Evolutionary conservation across 2,329 filamentous ascomycete genomes (phyloP).

Genomic region (Periconia digitata): DNA sequence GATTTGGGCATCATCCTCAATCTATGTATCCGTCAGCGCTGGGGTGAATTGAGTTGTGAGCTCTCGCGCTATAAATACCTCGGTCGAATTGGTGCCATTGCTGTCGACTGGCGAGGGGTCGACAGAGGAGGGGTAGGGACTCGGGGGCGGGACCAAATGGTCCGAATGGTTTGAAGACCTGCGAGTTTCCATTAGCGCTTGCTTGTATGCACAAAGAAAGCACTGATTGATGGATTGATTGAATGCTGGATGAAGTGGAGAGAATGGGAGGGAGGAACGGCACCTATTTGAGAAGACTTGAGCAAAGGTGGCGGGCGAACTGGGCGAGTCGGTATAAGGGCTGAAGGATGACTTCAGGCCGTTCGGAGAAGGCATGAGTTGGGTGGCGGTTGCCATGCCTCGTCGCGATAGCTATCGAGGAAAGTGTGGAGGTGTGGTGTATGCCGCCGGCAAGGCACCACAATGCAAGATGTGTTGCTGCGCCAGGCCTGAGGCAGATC

Average conservation of each 20-base stretch:
- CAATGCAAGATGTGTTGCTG: slow-evolving; percentile 9
- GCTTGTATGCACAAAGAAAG: background rate
- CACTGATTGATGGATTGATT: slow-evolving; percentile 2
- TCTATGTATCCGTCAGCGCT: slow-evolving; percentile 44
- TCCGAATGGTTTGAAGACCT: slow-evolving; percentile 50
- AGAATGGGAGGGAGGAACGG: slow-evolving; percentile 44
- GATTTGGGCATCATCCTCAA: slow-evolving; percentile 76
- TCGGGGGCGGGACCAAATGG: slow-evolving; percentile 51
- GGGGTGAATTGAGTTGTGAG: background rate
- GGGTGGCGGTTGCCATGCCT: slow-evolving; percentile 44
- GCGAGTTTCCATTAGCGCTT: slow-evolving; percentile 32
- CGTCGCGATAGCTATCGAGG: background rate
- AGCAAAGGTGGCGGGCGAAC: slow-evolving; percentile 50
- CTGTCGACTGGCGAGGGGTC: slow-evolving; percentile 85
- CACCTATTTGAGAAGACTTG: slow-evolving; percentile 47
- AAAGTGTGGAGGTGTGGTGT: background rate
- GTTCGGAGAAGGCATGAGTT: slow-evolving; percentile 49
- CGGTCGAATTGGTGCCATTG: slow-evolving; percentile 78
- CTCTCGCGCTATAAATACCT: slow-evolving; percentile 43
- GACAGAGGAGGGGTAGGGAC: slow-evolving; percentile 64
- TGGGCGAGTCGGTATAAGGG: slow-evolving; percentile 55
- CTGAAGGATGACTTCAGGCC: slow-evolving; percentile 50
- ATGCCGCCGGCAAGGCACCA: slow-evolving; percentile 16
- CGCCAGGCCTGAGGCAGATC: slow-evolving; percentile 28
- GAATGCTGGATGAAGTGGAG: slow-evolving; percentile 24